Percentiles rank a stretch among this genome's conserved stretches.
Evolutionary conservation across 2,329 filamentous ascomycete genomes (phyloP).

Genomic region (Geoglossum cookeanum): DNA sequence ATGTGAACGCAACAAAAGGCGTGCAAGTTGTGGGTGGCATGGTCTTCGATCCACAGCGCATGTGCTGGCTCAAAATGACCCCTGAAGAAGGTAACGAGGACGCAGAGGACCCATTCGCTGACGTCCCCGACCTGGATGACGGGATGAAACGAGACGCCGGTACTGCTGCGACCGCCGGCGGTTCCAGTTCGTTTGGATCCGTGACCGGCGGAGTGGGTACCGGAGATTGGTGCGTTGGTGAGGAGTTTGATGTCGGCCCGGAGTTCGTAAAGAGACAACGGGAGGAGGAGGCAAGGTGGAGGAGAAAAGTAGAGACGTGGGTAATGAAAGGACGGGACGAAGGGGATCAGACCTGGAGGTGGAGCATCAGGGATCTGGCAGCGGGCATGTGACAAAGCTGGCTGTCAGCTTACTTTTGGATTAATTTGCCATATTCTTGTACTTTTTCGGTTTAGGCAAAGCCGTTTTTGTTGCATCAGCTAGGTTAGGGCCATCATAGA

Average conservation of each 20-base stretch:
- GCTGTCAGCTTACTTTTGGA: not conserved
- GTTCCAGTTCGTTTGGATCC: not conserved
- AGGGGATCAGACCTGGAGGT: constrained; percentile 48
- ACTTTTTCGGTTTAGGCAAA: not conserved
- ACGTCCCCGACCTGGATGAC: constrained; percentile 83
- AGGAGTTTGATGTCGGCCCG: constrained; percentile 94
- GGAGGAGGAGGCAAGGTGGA: constrained; percentile 84
- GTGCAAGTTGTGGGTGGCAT: constrained; percentile 93
- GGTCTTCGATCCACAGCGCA: constrained; percentile 91
- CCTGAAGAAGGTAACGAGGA: constrained; percentile 35
- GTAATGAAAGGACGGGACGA: constrained; percentile 34
- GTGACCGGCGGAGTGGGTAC: constrained; percentile 10
- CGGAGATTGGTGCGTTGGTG: constrained; percentile 72
- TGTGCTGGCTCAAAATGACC: constrained; percentile 83
- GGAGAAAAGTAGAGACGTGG: constrained; percentile 75
- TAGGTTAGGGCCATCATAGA: not conserved
- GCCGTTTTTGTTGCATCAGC: not conserved
- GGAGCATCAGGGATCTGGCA: constrained; percentile 34
- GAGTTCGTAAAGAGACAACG: constrained; percentile 79
- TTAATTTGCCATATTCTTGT: not conserved
- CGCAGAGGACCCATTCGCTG: constrained; percentile 85
- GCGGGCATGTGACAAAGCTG: not conserved
- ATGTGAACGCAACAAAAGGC: constrained; percentile 66
- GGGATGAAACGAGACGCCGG: constrained; percentile 8
- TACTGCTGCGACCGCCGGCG: constrained; percentile 5